Conservation (phyloP, 164 flowering plant species). For the Litsea cubeba region DNA sequence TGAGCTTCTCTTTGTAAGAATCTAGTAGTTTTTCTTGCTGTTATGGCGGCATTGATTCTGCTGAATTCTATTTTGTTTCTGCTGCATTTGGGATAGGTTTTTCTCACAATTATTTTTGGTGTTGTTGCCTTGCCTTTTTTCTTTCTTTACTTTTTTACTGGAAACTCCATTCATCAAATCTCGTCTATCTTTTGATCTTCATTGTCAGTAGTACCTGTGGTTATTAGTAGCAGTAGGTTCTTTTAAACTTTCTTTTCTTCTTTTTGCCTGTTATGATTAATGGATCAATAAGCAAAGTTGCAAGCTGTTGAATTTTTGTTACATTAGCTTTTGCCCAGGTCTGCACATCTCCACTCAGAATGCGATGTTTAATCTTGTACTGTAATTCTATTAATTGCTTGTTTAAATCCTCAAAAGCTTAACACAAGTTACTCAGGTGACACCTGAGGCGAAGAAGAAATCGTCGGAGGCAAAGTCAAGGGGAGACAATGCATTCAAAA, state of each 20-base stretch:
- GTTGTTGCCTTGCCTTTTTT: no score
- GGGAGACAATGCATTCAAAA: constrained; percentile 78
- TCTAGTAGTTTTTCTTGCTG: no score
- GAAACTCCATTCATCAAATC: no score
- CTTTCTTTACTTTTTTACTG: no score
- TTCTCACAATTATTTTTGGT: no score
- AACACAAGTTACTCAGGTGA: constrained; percentile 40
- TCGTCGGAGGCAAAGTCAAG: constrained; percentile 90
- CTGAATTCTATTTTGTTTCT: no score
- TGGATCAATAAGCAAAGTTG: neutral
- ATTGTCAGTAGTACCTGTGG: neutral
- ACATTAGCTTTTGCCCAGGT: neutral
- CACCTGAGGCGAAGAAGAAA: constrained; percentile 73
- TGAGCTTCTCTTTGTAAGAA: no score
- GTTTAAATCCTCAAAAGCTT: neutral
- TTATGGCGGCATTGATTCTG: no score
- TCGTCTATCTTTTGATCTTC: neutral
- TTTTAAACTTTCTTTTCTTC: neutral
- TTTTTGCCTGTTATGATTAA: neutral
- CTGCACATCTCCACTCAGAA: neutral
- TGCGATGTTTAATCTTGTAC: neutral
- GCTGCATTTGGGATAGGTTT: no score
- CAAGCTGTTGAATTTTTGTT: neutral
- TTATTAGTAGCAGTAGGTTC: neutral
- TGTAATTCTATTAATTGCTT: neutral